Evolutionary conservation across 2,329 filamentous ascomycete genomes (phyloP), one percentile per base, ranked within the genome.

Genomic region (Penicillium sp.): DNA sequence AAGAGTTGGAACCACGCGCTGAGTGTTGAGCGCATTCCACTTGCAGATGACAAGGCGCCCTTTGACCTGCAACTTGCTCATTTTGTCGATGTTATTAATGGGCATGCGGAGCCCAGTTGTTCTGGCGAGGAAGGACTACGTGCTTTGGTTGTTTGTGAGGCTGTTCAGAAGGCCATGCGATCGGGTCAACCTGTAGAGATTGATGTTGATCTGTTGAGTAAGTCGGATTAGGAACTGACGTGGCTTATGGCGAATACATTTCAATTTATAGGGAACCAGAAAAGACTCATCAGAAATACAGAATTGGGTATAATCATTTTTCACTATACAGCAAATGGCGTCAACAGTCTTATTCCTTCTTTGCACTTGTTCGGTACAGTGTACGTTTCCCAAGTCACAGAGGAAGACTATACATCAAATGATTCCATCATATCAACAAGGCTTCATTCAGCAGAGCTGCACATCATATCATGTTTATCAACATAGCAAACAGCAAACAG

Each of bases 11-110:
- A 65, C 16, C 63, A 70, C 16, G 57, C 63, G 24, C 48, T 83
- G 45, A 56, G 44, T 21, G 64, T 66, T 24, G 68, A 77, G 27
- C 66, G 51, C 16, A 53, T 77, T 39, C 56, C 57, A 6, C 55
- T 67, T 5, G 58, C 63, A 7, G 61, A 63, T 48, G 39, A 55
- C n/a, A 67, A 57, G n/a, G 67, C 72, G 13, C 81, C 81, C 1
- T 83, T 84, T 61, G 77, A 83, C 59, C 58, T 78, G 54, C 82
- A 85, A 61, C 60, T 84, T 2, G 64, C 67, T 46, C 79, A 84
- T 65, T 80, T 83, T 50, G 75, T 81, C 4, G 70, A 70, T 24
- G 80, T 84, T 1, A 70, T 83, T 3, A 69, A 64, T 5, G 76
- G 75, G 0, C 56, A 71, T 14, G 77, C 75, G 43, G 56, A 64